phyloP scores from a whole-genome alignment of 2,329 filamentous ascomycete genomes.

The Domatiomyces catenatus region DNA sequence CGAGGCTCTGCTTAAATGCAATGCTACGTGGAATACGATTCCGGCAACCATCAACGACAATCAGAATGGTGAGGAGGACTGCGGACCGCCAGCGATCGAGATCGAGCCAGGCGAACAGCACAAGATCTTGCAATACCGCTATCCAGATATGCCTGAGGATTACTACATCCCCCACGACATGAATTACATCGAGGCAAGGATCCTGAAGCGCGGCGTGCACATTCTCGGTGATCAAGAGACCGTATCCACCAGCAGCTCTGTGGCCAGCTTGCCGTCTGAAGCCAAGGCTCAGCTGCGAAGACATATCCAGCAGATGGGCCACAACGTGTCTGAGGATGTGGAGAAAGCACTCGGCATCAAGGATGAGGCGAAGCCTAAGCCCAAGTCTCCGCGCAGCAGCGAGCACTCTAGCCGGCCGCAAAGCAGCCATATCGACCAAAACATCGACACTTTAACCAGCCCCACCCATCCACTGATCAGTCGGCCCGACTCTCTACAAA shows the following conservation, averaged over 20 bases:
- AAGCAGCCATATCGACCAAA: constrained; percentile 10
- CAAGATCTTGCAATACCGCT: constrained; percentile 28
- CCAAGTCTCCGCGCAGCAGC: constrained; percentile 7
- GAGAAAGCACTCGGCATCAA: constrained; percentile 13
- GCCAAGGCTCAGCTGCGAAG: constrained; percentile 19
- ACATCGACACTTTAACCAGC: constrained; percentile 18
- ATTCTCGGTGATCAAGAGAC: constrained; percentile 35
- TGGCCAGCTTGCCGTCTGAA: constrained; percentile 20
- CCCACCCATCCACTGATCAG: constrained; percentile 11
- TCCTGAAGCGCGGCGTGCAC: constrained; percentile 65
- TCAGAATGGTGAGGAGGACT: constrained; percentile 14
- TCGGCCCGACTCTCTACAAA: constrained; percentile 12
- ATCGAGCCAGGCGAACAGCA: constrained; percentile 20
- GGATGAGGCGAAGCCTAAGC: constrained; percentile 3
- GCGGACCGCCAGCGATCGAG: constrained; percentile 20
- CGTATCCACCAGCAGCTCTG: constrained; percentile 33
- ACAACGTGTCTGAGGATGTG: constrained; percentile 15
- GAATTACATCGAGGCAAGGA: constrained; percentile 85
- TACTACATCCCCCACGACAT: constrained; percentile 86
- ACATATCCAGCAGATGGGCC: constrained; percentile 17
- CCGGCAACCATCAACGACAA: constrained; percentile 17
- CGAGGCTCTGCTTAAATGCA: constrained; percentile 73
- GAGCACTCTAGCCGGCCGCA: constrained; percentile 8
- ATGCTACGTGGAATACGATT: constrained; percentile 66
- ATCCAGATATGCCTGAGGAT: constrained; percentile 34